Base-by-base conservation (phyloP, 805 yeast genomes). In the Starmerella stigmatis region DNA sequence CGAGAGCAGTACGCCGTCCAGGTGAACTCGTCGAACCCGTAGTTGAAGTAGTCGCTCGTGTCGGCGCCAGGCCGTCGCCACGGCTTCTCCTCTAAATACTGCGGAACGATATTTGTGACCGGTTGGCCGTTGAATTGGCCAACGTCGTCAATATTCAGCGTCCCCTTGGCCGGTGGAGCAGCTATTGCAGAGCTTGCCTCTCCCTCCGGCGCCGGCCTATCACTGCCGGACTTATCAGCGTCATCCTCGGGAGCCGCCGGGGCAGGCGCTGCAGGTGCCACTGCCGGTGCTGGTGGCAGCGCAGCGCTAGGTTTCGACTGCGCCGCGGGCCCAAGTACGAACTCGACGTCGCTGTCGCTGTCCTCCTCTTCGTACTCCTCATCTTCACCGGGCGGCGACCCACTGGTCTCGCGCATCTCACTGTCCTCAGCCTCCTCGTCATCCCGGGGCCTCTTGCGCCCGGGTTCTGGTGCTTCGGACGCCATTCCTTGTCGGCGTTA, bases 31-130 rank as follows among this genome's bases (percentile, higher is more conserved):
- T 92, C 94, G 60, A 92, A 92, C 1, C 98, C 98, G 59, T 78
- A 92, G 65, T 92, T 92, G 71, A 92, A 92, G 64, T 86, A 94
- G 63, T 92, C 97, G 7, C 94, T 75, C 32, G 85, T 66, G 64
- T 92, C 96, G 3, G 95, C 94, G 30, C 97, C 98, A 1, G 97
- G 96, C 52, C 83, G 78, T 60, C 98, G 75, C 99, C 99, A 92
- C 8, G 99, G 99, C 66, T 94, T 94, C 53, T 86, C 94, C 52
- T 84, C 86, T 40, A 88, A 66, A 44, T 79, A 81, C 49, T 81
- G 89, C 10, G 89, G 71, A 49, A 83, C 81, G 11, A 89, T 71
- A 53, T 81, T 78, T 0, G 94, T 84, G 40, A 92, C 68, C 4
- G 94, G 94, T 54, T 76, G 72, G 3, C 94, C 96, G 42, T 86